Evolutionary conservation across 345 rosid genomes (phyloP), one percentile per base, ranked within the genome.

Genomic region (Cardamine chenopodiifolia): DNA sequence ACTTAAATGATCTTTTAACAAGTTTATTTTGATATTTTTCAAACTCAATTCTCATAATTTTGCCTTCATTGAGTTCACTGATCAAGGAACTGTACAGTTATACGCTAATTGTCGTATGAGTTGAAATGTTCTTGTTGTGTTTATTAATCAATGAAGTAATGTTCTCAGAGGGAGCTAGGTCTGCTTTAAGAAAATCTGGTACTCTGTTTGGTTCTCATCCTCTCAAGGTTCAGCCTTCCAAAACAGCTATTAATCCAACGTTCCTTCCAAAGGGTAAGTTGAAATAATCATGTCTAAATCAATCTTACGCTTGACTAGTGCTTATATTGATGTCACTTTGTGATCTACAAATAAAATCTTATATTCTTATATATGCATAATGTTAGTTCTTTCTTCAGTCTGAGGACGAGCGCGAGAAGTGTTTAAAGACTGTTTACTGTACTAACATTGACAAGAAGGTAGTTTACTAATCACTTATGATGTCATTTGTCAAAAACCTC

Each of bases 371-470:
- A 25, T 6, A 25, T 18, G n/a, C 34, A 5, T 31, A 40, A 23
- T 22, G 49, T 5, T 49, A 2, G 34, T 64, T 63, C 47, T 25
- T 70, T 70, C 39, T 59, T 81, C 78, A 94, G 97, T 88, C 92
- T 37, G 93, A 87, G 59, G 96, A 94, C 56, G 98, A 94, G 73
- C 90, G 92, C 0, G 89, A 90, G 83, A 87, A 87, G 90, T 91
- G 98, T 83, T 64, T 88, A 29, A 90, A 96, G 80, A 91, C 98
- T 74, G 81, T 94, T 56, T 94, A 94, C 71, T 91, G 97, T 77
- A 86, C 98, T 70, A 91, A 94, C 85, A 87, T 94, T 68, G 97
- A 88, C 84, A 88, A 85, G 78, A 81, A 78, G 98, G 98, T 94
- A 73, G 26, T 2, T 53, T 48, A 25, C 29, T 20, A 47, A 29